These are phyloP conservation scores for Cladosporium sp. DNA, from an alignment of 2,329 filamentous ascomycete species.

Conservation along the genomic window DNA sequence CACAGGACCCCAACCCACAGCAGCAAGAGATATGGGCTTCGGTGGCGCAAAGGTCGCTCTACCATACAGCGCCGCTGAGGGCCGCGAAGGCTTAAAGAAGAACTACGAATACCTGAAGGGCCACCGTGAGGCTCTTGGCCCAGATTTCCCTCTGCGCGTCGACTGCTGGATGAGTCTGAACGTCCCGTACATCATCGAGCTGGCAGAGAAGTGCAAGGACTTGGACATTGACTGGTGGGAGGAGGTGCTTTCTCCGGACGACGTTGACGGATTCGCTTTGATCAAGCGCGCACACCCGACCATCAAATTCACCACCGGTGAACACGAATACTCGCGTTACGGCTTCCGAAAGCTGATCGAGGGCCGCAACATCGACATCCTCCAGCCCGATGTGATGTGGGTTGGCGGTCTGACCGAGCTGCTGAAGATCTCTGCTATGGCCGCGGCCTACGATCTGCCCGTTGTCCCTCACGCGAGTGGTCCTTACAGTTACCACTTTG, in stretches of 20 bases:
- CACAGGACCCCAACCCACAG: conserved; percentile 80
- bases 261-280: conserved; percentile 84
- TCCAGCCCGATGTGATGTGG: conserved; percentile 98
- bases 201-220: conserved; percentile 79
- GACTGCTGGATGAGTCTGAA: conserved; percentile 98
- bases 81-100: conserved; percentile 76
- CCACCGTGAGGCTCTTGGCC: conserved; percentile 80
- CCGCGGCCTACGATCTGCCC: conserved; percentile 88
- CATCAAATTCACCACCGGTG: conserved; percentile 91
- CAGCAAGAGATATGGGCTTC: conserved; percentile 84
- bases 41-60: conserved; percentile 87
- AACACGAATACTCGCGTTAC: conserved; percentile 93
- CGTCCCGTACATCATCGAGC: conserved; percentile 87
- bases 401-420: conserved; percentile 89
- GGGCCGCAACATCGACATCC: conserved; percentile 86
- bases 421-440: conserved; percentile 84
- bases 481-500: conserved; percentile 94
- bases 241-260: conserved; percentile 87
- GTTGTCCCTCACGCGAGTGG: conserved; percentile 94
- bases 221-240: conserved; percentile 97
- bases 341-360: conserved; percentile 94
- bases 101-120: conserved; percentile 86
- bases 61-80: conserved; percentile 87
- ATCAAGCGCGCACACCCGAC: conserved; percentile 89
- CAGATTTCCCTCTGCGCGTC: conserved; percentile 89